Conservation (phyloP, 768 basidiomycete genomes). For the Pisolithus microcarpus region DNA sequence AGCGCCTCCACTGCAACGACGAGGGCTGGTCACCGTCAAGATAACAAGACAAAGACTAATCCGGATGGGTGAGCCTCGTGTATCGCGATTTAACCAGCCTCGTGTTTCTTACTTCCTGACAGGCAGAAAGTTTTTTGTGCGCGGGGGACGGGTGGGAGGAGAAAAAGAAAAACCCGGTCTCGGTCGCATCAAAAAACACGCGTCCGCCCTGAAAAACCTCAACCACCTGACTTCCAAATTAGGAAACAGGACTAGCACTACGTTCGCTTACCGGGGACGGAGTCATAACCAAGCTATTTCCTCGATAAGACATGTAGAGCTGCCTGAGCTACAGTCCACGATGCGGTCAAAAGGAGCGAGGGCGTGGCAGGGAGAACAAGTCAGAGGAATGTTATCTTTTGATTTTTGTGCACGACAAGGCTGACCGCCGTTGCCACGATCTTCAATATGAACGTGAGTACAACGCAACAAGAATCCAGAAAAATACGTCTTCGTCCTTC, state of each 20-base stretch:
- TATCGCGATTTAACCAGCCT: constrained; percentile 34
- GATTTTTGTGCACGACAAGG: not conserved
- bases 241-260: constrained; percentile 18
- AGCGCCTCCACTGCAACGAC: constrained; percentile 4
- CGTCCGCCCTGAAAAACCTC: constrained; percentile 29
- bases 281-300: not conserved
- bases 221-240: constrained; percentile 22
- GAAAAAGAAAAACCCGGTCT: constrained; percentile 13
- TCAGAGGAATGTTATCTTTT: not conserved
- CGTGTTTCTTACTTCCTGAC: constrained; percentile 41
- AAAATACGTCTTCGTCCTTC: constrained; percentile 11
- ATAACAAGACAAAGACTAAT: constrained; percentile 11
- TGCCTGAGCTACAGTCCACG: constrained; percentile 8
- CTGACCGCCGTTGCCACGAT: constrained; percentile 1
- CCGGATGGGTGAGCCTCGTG: constrained; percentile 41
- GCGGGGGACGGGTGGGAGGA: constrained; percentile 12
- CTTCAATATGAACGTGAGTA: constrained; percentile 2
- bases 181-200: constrained; percentile 17
- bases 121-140: constrained; percentile 14
- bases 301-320: constrained; percentile 3
- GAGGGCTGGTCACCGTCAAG: constrained; percentile 12
- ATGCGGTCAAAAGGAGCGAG: constrained; percentile 1
- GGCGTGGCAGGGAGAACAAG: not conserved
- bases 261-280: constrained; percentile 20
- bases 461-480: constrained; percentile 5